Evolutionary conservation across 2,329 filamentous ascomycete genomes (phyloP), one percentile per base, ranked within the genome.

Genomic region (Arthrobotrys conoides): DNA sequence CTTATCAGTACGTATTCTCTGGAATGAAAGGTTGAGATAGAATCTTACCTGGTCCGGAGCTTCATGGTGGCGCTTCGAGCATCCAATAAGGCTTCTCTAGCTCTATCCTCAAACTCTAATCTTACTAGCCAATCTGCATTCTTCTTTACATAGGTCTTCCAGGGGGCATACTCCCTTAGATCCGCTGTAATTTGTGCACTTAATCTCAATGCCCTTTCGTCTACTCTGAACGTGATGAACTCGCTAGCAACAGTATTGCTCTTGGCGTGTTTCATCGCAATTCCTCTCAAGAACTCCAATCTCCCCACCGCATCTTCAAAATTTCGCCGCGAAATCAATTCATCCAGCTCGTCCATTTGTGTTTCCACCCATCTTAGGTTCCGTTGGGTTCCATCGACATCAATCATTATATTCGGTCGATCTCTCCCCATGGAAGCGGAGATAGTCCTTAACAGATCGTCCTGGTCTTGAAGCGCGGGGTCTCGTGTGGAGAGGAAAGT

Each of bases 371-470:
- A 97, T 67, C 95, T 92, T 57, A 99, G 88, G 83, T 96, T 97
- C 83, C 98, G 93, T 84, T 97, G 94, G 82, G 97, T 97, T 61
- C 96, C 96, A 82, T 98, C 96, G 14, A 97, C 93, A 82, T 99
- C 96, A 81, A 99, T 94, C 70, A 97, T 89, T 86, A 97, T 92
- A 79, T 87, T 89, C 18, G 86, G 86, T 46, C 87, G 86, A 83
- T 96, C 93, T 83, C 93, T 93, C 82, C 92, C 90, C 66, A 80
- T 80, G n/a, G 81, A 81, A 80, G 91, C 90, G 0, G 93, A 93
- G 9, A 94, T 85, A 6, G 90, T 91, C 83, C 96, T 93, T 14
- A 97, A 88, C 1, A 96, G 86, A 75, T 95, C 92, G 0, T 92
- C 90, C 84, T 94, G 94, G 82, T 93, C 91, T 49, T 94, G 86